Conservation (phyloP, 306 rosid genomes). For the Vigna unguiculata region DNA sequence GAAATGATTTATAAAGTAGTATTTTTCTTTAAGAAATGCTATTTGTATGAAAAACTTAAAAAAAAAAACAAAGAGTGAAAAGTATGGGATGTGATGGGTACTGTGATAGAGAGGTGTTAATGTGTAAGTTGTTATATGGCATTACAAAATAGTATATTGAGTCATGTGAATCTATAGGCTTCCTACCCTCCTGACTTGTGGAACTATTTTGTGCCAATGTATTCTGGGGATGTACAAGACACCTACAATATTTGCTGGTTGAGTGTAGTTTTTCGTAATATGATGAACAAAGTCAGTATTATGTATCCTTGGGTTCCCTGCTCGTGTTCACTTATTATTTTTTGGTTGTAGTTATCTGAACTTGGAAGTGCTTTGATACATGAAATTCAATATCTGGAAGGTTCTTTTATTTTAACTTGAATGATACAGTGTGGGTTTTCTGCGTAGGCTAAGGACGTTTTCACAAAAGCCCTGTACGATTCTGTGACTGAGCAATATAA, state of each 20-base stretch:
- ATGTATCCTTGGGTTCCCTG: conserved; percentile 37
- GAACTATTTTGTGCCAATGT: conserved; percentile 9
- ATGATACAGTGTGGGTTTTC: conserved; percentile 39
- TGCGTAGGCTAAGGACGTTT: conserved; percentile 75
- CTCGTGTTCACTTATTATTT: not conserved
- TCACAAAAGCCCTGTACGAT: conserved; percentile 64
- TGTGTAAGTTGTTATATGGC: not conserved
- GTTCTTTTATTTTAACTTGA: conserved; percentile 38
- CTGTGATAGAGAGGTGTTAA: not conserved
- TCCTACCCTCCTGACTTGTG: conserved; percentile 12
- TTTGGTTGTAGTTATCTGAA: not conserved
- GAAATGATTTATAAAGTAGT: conserved; percentile 21
- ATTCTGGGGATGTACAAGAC: not conserved
- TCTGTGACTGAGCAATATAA: conserved; percentile 75
- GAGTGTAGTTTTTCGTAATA: conserved; percentile 34
- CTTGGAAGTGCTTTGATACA: conserved; percentile 32
- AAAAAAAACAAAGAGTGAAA: not conserved
- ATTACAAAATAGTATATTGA: conserved; percentile 11
- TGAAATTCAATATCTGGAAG: conserved; percentile 1
- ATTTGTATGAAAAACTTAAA: not conserved
- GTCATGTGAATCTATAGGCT: conserved; percentile 25
- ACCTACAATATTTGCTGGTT: conserved; percentile 13
- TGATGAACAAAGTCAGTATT: conserved; percentile 16
- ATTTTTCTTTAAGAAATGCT: conserved; percentile 21
- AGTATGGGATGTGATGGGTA: not conserved